Percentiles rank a stretch among this genome's conserved stretches.
Evolutionary conservation across 2,329 filamentous ascomycete species (phyloP).

Genomic region (Purpureocillium takamizusanense): DNA sequence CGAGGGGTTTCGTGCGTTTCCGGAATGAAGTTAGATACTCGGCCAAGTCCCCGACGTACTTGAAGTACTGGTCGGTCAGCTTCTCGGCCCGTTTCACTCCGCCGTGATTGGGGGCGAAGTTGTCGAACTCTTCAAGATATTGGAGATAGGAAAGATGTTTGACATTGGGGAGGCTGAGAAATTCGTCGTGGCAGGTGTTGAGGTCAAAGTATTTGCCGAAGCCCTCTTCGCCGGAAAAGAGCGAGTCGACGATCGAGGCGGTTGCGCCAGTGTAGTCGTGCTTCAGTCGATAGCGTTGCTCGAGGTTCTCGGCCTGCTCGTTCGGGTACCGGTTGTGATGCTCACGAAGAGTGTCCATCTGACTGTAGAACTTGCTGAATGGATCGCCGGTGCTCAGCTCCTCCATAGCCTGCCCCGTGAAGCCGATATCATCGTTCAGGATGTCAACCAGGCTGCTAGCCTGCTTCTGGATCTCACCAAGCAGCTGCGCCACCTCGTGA

Average conservation of each 20-base stretch:
- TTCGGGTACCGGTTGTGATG: conserved; percentile 90
- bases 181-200: conserved; percentile 74
- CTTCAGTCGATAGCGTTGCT: conserved; percentile 75
- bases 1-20: conserved; percentile 72
- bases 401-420: conserved; percentile 71
- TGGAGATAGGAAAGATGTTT: conserved; percentile 85
- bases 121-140: conserved; percentile 86
- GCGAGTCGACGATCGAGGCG: conserved; percentile 67
- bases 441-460: conserved; percentile 72
- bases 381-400: conserved; percentile 76
- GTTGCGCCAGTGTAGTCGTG: conserved; percentile 54
- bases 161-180: conserved; percentile 78
- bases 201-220: conserved; percentile 91
- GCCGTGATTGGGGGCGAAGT: conserved; percentile 65
- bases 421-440: conserved; percentile 70
- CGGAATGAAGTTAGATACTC: conserved; percentile 85
- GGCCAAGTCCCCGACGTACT: conserved; percentile 72
- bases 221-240: conserved; percentile 94
- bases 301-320: conserved; percentile 89
- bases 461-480: conserved; percentile 80
- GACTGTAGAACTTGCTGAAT: conserved; percentile 85
- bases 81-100: conserved; percentile 75
- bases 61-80: conserved; percentile 85
- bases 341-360: conserved; percentile 70
- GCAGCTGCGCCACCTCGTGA: conserved; percentile 81